Percentiles rank a stretch among this genome's conserved stretches.
Evolutionary conservation across 2,329 filamentous ascomycete species (phyloP).

Genomic region (Pseudocercospora fijiensis): DNA sequence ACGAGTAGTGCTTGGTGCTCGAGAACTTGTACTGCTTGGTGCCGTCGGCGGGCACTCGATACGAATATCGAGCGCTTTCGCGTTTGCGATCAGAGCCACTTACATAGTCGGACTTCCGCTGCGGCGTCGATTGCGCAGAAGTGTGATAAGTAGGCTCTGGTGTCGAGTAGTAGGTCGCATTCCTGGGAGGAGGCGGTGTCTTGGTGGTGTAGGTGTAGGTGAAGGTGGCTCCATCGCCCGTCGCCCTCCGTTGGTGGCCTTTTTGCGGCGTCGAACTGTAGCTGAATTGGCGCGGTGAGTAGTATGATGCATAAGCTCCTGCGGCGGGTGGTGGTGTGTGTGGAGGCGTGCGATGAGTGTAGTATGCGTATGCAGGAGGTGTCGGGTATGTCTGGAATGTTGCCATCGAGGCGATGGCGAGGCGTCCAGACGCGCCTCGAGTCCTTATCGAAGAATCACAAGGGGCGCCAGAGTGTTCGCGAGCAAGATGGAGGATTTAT

Average conservation of each 20-base stretch:
- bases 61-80: conserved; percentile 48
- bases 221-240: conserved; percentile 50
- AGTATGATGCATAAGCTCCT: conserved; percentile 46
- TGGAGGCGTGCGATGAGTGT: conserved; percentile 51
- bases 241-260: conserved; percentile 57
- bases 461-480: conserved; percentile 6
- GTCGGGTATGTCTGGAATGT: conserved; percentile 40
- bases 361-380: conserved; percentile 50
- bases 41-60: conserved; percentile 51
- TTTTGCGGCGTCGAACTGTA: conserved; percentile 50
- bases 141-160: conserved; percentile 42
- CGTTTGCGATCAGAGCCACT: conserved; percentile 56
- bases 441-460: conserved; percentile 22
- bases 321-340: conserved; percentile 50
- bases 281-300: conserved; percentile 54
- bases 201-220: conserved; percentile 46
- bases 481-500: conserved; percentile 19
- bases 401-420: conserved; percentile 34
- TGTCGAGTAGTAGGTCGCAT: conserved; percentile 26
- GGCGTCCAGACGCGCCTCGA: conserved; percentile 40
- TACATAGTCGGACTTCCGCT: conserved; percentile 63
- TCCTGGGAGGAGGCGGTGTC: conserved; percentile 28
- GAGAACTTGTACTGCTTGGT: conserved; percentile 34
- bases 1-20: conserved; percentile 51
- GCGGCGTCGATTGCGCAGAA: conserved; percentile 49